Percentiles rank a stretch among this genome's conserved stretches.
These are phyloP conservation scores for Penicillium arizonense DNA, from an alignment of 495 filamentous ascomycete species.

Conservation along the genomic window DNA sequence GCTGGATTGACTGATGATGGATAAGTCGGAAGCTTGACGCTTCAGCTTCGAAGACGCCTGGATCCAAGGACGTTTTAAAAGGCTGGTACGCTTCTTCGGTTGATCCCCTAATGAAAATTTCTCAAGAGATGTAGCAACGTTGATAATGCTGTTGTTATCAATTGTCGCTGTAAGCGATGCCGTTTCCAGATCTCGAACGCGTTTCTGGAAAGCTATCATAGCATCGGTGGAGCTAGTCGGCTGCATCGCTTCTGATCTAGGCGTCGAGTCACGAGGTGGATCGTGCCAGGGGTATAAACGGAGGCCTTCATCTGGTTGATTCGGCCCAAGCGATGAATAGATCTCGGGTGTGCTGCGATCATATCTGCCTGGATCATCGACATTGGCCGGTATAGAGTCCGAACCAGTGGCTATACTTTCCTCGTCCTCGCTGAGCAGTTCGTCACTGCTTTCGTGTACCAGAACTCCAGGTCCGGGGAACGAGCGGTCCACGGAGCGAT, in stretches of 20 bases:
- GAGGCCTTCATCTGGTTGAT: constrained; percentile 21
- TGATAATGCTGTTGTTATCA: constrained; percentile 59
- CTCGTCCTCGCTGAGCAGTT: constrained; percentile 31
- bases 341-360: constrained; percentile 27
- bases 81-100: constrained; percentile 38
- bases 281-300: constrained; percentile 46
- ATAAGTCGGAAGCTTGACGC: constrained; percentile 34
- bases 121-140: constrained; percentile 57
- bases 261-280: constrained; percentile 26
- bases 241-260: constrained; percentile 35
- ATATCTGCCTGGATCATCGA: constrained; percentile 27
- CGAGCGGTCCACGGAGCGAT: constrained; percentile 15
- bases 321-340: constrained; percentile 19
- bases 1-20: constrained; percentile 29
- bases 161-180: constrained; percentile 65
- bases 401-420: constrained; percentile 21
- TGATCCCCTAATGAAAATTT: constrained; percentile 57
- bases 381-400: constrained; percentile 31
- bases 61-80: constrained; percentile 51
- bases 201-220: constrained; percentile 43
- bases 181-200: constrained; percentile 44
- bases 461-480: constrained; percentile 49
- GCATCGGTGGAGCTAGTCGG: constrained; percentile 45
- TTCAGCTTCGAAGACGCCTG: constrained; percentile 33
- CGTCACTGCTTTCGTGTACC: constrained; percentile 45